Conservation (phyloP, 1,139 yeast genomes). For the Suhomyces terraborum region DNA sequence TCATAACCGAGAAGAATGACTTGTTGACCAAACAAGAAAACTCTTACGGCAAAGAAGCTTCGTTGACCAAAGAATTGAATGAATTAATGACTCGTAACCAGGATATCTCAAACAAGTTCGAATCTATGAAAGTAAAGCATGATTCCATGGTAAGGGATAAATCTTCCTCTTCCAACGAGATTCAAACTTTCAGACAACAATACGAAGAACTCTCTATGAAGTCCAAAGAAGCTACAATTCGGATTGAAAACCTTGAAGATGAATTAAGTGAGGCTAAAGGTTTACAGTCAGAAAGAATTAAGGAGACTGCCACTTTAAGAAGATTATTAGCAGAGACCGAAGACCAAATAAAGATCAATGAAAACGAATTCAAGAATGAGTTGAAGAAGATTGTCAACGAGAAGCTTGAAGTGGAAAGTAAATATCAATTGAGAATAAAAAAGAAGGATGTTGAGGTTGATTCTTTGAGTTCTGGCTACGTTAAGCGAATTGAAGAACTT, state of each 20-base stretch:
- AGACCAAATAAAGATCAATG: conserved; percentile 52
- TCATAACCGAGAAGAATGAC: conserved; percentile 40
- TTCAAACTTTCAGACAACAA: conserved; percentile 65
- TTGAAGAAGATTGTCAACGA: conserved; percentile 51
- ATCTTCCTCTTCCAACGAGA: conserved; percentile 52
- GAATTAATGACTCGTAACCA: conserved; percentile 56
- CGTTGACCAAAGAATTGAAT: conserved; percentile 26
- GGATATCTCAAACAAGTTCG: conserved; percentile 49
- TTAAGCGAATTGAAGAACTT: conserved; percentile 32
- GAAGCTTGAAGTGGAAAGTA: conserved; percentile 58
- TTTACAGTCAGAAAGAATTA: conserved; percentile 73
- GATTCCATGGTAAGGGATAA: conserved; percentile 51
- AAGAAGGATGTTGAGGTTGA: conserved; percentile 55
- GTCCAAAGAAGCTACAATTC: conserved; percentile 60
- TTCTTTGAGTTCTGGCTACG: conserved; percentile 26
- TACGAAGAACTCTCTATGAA: conserved; percentile 76
- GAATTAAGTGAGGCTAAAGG: conserved; percentile 75
- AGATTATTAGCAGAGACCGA: conserved; percentile 69
- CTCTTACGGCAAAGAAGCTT: conserved; percentile 37
- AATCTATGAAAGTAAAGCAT: conserved; percentile 52
- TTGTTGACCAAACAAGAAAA: conserved; percentile 45
- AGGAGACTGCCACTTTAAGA: conserved; percentile 76
- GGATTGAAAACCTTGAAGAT: conserved; percentile 72
- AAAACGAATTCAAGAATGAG: conserved; percentile 35
- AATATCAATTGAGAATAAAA: conserved; percentile 49